A percentile compares a stretch with the other conserved stretches of the same genome.
These are phyloP conservation scores for Roridomyces roridus DNA, from an alignment of 768 basidiomycete genomes.

Conservation along the genomic window DNA sequence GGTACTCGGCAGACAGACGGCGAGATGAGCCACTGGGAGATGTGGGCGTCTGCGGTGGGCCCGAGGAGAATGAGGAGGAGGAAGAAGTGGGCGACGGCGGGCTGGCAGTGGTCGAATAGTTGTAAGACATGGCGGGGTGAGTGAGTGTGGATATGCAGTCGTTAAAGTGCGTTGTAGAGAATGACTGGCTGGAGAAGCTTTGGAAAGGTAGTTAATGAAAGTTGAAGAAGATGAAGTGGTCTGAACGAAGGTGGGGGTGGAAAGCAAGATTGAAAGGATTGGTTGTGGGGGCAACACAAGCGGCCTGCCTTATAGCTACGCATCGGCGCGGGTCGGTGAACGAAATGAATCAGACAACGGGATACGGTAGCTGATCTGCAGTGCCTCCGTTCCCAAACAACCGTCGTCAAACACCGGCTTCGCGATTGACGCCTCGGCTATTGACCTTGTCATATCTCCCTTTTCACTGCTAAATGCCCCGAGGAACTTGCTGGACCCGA, in stretches of 20 bases:
- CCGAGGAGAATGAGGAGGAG: constrained; percentile 20
- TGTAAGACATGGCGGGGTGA: constrained; percentile 11
- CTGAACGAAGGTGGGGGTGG: constrained; percentile 9
- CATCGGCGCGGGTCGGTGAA: neutral
- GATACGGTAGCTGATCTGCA: constrained; percentile 4
- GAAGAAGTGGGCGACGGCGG: constrained; percentile 26
- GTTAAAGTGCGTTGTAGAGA: constrained; percentile 4
- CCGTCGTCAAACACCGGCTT: no score
- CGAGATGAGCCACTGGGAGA: constrained; percentile 7
- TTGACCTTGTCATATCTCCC: no score
- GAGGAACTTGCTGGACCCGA: no score
- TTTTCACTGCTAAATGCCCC: no score
- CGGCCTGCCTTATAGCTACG: constrained; percentile 10
- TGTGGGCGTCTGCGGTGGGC: constrained; percentile 20
- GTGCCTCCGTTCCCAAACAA: constrained; percentile 20
- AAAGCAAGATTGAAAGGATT: constrained; percentile 2
- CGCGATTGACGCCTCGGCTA: neutral
- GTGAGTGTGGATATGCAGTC: neutral
- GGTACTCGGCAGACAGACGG: constrained; percentile 2
- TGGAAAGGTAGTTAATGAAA: constrained; percentile 24
- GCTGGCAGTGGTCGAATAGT: constrained; percentile 12
- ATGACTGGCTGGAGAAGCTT: neutral
- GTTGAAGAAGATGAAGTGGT: constrained; percentile 12
- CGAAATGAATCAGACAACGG: neutral
- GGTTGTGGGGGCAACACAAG: neutral